A percentile compares a stretch with the other conserved stretches of the same genome.
These are phyloP conservation scores for Leishmania arabica DNA, from an alignment of 208 protist species.

Conservation along the genomic window DNA sequence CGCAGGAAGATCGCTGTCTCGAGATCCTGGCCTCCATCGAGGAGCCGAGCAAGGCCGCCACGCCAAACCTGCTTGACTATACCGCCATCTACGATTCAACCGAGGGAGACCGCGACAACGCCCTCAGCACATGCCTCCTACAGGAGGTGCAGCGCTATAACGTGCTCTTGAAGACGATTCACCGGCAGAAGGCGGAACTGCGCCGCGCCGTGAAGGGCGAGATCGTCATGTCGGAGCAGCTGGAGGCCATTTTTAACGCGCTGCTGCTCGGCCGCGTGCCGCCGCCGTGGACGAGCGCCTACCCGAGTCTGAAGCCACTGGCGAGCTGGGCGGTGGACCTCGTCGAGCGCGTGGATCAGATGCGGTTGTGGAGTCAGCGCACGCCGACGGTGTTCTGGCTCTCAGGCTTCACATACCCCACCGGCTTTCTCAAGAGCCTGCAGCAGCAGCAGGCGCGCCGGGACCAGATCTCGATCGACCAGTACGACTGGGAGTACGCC, in stretches of 20 bases:
- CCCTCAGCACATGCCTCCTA: slow-evolving; percentile 96
- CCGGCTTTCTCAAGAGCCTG: slow-evolving; percentile 98
- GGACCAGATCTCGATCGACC: slow-evolving; percentile 96
- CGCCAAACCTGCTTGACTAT: slow-evolving; percentile 89
- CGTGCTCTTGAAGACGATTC: slow-evolving; percentile 91
- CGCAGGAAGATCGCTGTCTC: slow-evolving; percentile 86
- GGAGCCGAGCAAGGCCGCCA: slow-evolving; percentile 79
- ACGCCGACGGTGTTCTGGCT: slow-evolving; percentile 98
- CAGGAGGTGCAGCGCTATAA: slow-evolving; percentile 99
- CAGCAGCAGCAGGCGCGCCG: slow-evolving; percentile 94
- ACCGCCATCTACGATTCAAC: slow-evolving; percentile 90
- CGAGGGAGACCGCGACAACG: slow-evolving; percentile 87
- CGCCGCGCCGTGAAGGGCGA: slow-evolving; percentile 96
- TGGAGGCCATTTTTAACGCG: slow-evolving; percentile 95
- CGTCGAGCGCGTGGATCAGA: slow-evolving; percentile 92
- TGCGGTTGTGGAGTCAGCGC: slow-evolving; percentile 93
- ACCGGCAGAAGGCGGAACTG: slow-evolving; percentile 91
- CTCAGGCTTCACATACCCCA: slow-evolving; percentile 98
- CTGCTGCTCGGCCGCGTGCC: slow-evolving; percentile 94
- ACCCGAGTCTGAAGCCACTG: slow-evolving; percentile 97
- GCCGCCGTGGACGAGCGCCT: slow-evolving; percentile 93
- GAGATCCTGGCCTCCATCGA: slow-evolving; percentile 90
- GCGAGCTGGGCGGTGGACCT: slow-evolving; percentile 97
- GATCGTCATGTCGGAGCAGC: slow-evolving; percentile 97
- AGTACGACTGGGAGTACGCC: slow-evolving; percentile 97